Conservation (phyloP, 768 basidiomycete species). For the Psilocybe azurescens region DNA sequence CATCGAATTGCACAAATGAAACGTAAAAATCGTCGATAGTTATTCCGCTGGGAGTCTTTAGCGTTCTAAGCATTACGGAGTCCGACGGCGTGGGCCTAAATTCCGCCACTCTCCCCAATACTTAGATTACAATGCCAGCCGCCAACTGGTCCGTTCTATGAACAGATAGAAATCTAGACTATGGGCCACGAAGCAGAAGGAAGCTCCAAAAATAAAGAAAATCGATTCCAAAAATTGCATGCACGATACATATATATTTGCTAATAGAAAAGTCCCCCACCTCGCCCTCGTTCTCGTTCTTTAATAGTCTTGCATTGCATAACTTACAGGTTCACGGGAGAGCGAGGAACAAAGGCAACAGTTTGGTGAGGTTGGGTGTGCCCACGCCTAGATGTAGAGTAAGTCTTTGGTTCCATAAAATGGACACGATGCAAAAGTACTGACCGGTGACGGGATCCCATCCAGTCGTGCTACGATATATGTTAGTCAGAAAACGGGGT, state of each 20-base stretch:
- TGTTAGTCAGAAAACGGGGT: background rate
- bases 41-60: too few relatives aligned
- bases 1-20: too few relatives aligned
- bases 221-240: background rate
- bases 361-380: slow-evolving; percentile 37
- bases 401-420: background rate
- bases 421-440: slow-evolving; percentile 7
- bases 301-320: background rate
- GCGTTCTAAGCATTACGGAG: too few relatives aligned
- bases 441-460: slow-evolving; percentile 49
- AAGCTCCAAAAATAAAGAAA: background rate
- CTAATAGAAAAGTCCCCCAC: background rate
- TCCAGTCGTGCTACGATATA: slow-evolving; percentile 35
- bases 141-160: background rate
- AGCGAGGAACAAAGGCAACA: slow-evolving; percentile 37
- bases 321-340: slow-evolving; percentile 31
- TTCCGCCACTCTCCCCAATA: too few relatives aligned
- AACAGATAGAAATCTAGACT: background rate
- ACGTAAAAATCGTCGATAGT: too few relatives aligned
- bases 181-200: background rate
- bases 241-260: background rate
- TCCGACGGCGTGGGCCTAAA: too few relatives aligned
- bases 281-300: background rate
- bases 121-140: too few relatives aligned
- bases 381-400: slow-evolving; percentile 34